Conservation (phyloP, 2,329 filamentous ascomycete genomes). For the Colletotrichum sp. region DNA sequence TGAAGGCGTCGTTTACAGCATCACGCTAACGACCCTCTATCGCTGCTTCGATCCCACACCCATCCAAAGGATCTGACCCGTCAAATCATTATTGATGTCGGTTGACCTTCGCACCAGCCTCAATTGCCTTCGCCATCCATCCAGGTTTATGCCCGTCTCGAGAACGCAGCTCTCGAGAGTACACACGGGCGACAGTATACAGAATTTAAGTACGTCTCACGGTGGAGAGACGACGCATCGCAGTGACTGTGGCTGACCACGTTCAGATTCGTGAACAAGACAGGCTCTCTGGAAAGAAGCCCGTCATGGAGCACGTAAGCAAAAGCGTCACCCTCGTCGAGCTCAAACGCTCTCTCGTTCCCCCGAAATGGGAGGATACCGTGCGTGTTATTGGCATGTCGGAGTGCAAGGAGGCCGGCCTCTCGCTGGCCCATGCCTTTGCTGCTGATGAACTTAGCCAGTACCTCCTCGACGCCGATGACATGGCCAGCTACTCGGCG, state of each 20-base stretch:
- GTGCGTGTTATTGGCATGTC: constrained; percentile 68
- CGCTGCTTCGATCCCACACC: not conserved
- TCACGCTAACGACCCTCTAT: constrained; percentile 3
- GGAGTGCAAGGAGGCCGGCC: constrained; percentile 75
- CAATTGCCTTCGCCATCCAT: constrained; percentile 61
- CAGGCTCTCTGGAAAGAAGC: constrained; percentile 5
- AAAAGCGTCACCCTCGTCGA: constrained; percentile 20
- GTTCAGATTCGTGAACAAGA: constrained; percentile 18
- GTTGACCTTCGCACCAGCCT: constrained; percentile 61
- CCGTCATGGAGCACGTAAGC: constrained; percentile 36
- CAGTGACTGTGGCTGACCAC: not conserved
- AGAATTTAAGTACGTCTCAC: constrained; percentile 51
- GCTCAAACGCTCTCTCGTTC: constrained; percentile 51
- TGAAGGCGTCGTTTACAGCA: constrained; percentile 14
- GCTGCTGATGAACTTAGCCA: constrained; percentile 74
- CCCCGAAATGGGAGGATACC: constrained; percentile 55
- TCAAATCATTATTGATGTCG: constrained; percentile 60
- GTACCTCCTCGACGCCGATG: constrained; percentile 77
- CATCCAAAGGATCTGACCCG: constrained; percentile 20
- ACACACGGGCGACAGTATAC: constrained; percentile 62
- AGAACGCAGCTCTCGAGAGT: constrained; percentile 59
- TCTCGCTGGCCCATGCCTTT: constrained; percentile 79
- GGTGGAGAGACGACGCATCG: not conserved
- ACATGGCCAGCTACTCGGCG: constrained; percentile 65
- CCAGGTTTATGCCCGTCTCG: constrained; percentile 62